These are phyloP conservation scores for Malassezia pachydermatis DNA, from an alignment of 1,284 basidiomycete species.

Conservation along the genomic window DNA sequence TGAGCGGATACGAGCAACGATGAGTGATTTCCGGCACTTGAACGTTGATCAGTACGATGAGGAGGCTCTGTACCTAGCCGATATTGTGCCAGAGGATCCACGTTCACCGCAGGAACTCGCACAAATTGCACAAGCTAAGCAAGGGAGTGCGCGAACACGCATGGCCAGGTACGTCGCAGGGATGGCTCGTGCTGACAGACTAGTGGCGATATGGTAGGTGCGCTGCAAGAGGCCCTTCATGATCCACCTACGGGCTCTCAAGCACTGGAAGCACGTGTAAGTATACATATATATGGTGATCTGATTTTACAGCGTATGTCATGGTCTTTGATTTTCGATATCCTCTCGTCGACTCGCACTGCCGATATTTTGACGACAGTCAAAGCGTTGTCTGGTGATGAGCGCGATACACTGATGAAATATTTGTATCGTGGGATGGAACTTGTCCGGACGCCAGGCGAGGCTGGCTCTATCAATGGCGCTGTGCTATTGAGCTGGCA, in stretches of 20 bases:
- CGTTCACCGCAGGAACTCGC: conserved; percentile 65
- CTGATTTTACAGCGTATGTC: conserved; percentile 52
- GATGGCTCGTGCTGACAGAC: conserved; percentile 3
- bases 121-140: conserved; percentile 65
- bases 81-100: conserved; percentile 78
- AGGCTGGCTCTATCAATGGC: conserved; percentile 28
- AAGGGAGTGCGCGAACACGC: conserved; percentile 61
- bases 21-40: conserved; percentile 67
- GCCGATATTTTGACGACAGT: conserved; percentile 73
- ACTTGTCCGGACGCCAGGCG: conserved; percentile 52
- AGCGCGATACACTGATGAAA: conserved; percentile 92
- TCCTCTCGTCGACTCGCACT: conserved; percentile 87
- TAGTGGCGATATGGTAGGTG: conserved; percentile 34
- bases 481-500: conserved; percentile 89
- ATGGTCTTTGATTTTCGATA: conserved; percentile 73
- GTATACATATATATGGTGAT: conserved; percentile 21
- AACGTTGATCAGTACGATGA: conserved; percentile 90
- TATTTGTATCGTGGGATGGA: conserved; percentile 95
- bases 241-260: conserved; percentile 36
- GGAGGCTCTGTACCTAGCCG: conserved; percentile 64
- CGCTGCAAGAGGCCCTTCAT: conserved; percentile 27
- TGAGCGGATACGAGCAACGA: no score
- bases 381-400: conserved; percentile 63
- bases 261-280: conserved; percentile 34
- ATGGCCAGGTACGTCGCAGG: conserved; percentile 38